These are phyloP conservation scores for Penicillium sp. DNA, from an alignment of 2,329 filamentous ascomycete genomes.

Conservation along the genomic window DNA sequence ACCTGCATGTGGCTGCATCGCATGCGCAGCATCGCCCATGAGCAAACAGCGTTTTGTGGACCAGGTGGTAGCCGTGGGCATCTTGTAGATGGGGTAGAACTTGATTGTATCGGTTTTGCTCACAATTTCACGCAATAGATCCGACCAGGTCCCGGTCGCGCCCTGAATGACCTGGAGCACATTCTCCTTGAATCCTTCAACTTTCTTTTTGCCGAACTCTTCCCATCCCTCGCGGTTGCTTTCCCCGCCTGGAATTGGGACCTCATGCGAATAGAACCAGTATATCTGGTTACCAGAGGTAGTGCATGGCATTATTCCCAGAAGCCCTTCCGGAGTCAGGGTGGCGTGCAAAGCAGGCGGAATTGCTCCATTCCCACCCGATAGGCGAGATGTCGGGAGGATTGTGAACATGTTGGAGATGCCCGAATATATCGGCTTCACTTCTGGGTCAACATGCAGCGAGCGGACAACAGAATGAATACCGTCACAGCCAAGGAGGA, in stretches of 20 bases:
- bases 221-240: not conserved
- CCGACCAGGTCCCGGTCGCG: not conserved
- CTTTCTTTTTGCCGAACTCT: not conserved
- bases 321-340: conserved; percentile 29
- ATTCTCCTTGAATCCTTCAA: not conserved
- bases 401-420: conserved; percentile 25
- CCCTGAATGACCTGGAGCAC: not conserved
- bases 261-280: not conserved
- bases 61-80: not conserved
- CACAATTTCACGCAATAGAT: not conserved
- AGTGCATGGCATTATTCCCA: conserved; percentile 28
- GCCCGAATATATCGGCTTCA: conserved; percentile 38
- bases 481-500: conserved; percentile 43
- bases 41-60: conserved; percentile 33
- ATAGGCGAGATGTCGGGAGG: conserved; percentile 2
- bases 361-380: too few species aligned
- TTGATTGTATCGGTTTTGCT: conserved; percentile 24
- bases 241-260: not conserved
- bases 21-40: conserved; percentile 34
- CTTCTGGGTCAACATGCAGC: conserved; percentile 32
- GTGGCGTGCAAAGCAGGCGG: conserved; percentile 8
- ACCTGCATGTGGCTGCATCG: conserved; percentile 40
- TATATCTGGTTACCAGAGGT: not conserved
- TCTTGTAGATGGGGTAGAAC: conserved; percentile 10
- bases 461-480: conserved; percentile 42